Percentiles rank a stretch among this genome's conserved stretches.
Evolutionary conservation across 495 filamentous ascomycete species (phyloP).

Genomic region (Parathielavia hyrcaniae): DNA sequence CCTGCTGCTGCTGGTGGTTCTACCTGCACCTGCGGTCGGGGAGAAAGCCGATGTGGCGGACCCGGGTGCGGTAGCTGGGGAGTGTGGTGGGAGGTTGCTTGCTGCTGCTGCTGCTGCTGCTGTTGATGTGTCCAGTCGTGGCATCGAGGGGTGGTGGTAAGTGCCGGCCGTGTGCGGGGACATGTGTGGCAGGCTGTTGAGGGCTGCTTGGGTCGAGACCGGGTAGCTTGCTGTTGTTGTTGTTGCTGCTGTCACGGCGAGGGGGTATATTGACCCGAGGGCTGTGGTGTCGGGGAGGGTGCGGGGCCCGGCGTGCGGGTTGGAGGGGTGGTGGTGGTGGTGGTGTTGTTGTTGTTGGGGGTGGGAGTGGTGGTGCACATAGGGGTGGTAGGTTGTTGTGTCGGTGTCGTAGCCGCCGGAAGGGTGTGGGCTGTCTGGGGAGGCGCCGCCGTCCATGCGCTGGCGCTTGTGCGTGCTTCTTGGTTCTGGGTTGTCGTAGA

Average conservation of each 20-base stretch:
- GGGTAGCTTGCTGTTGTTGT: conserved; percentile 12
- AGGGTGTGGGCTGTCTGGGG: conserved; percentile 9
- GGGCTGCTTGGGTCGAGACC: conserved; percentile 11
- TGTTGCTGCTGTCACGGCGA: not conserved
- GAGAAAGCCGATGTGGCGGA: conserved; percentile 21
- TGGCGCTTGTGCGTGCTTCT: conserved; percentile 18
- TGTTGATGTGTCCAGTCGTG: conserved; percentile 13
- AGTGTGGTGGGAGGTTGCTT: conserved; percentile 13
- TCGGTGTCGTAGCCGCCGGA: conserved; percentile 19
- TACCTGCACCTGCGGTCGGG: not conserved
- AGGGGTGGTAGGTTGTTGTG: conserved; percentile 13
- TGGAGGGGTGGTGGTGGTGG: not conserved
- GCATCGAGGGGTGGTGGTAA: conserved; percentile 5
- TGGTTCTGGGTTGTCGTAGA: conserved; percentile 17
- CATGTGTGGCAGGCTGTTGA: conserved; percentile 15
- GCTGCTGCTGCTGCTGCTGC: not conserved
- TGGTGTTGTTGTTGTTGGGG: conserved; percentile 15
- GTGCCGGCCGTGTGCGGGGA: conserved; percentile 18
- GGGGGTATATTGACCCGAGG: conserved; percentile 13
- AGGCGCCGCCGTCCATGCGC: conserved; percentile 16
- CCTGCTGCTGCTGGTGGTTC: conserved; percentile 7
- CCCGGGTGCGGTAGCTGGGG: conserved; percentile 3
- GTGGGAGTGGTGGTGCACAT: conserved; percentile 3
- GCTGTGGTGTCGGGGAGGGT: conserved; percentile 22
- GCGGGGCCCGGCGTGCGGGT: conserved; percentile 23